Percentiles rank a stretch among this genome's conserved stretches.
Evolutionary conservation across 2,329 filamentous ascomycete genomes (phyloP).

Genomic region (Hypoxylon sp.): DNA sequence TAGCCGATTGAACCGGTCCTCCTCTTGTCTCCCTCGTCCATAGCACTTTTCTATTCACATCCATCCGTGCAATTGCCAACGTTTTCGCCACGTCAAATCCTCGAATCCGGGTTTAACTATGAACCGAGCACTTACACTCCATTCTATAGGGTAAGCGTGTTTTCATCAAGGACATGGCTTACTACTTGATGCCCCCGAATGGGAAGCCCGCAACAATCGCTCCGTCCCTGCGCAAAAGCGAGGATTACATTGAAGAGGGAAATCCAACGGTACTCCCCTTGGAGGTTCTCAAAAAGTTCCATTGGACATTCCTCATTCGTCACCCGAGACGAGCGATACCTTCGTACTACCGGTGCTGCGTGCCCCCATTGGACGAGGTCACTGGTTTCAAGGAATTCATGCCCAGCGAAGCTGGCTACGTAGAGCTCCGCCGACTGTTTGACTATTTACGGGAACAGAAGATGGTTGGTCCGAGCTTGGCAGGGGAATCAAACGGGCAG

Average conservation of each 20-base stretch:
- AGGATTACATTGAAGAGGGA: slow-evolving; percentile 63
- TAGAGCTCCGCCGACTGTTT: slow-evolving; percentile 86
- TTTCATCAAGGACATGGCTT: slow-evolving; percentile 98
- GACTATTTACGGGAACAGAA: slow-evolving; percentile 80
- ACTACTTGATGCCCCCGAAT: slow-evolving; percentile 87
- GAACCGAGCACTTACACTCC: slow-evolving; percentile 57
- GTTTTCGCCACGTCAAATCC: slow-evolving; percentile 6
- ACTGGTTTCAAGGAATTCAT: slow-evolving; percentile 92
- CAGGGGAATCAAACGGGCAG: slow-evolving; percentile 55
- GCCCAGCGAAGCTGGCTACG: slow-evolving; percentile 89
- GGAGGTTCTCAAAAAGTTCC: slow-evolving; percentile 80
- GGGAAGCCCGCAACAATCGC: slow-evolving; percentile 76
- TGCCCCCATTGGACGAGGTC: slow-evolving; percentile 83
- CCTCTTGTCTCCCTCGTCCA: background rate
- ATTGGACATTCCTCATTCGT: slow-evolving; percentile 97
- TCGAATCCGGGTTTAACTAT: slow-evolving; percentile 32
- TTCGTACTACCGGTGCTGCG: slow-evolving; percentile 93
- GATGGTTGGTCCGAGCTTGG: slow-evolving; percentile 76
- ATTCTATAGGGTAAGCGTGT: slow-evolving; percentile 80
- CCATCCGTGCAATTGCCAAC: slow-evolving; percentile 13
- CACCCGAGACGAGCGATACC: slow-evolving; percentile 93
- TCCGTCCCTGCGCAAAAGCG: slow-evolving; percentile 79
- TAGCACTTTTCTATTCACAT: background rate
- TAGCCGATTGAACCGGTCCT: background rate
- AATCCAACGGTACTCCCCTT: slow-evolving; percentile 90